Percentiles rank a stretch among this genome's conserved stretches.
These are phyloP conservation scores for Teratosphaeria gauchensis DNA, from an alignment of 2,329 filamentous ascomycete genomes.

Conservation along the genomic window DNA sequence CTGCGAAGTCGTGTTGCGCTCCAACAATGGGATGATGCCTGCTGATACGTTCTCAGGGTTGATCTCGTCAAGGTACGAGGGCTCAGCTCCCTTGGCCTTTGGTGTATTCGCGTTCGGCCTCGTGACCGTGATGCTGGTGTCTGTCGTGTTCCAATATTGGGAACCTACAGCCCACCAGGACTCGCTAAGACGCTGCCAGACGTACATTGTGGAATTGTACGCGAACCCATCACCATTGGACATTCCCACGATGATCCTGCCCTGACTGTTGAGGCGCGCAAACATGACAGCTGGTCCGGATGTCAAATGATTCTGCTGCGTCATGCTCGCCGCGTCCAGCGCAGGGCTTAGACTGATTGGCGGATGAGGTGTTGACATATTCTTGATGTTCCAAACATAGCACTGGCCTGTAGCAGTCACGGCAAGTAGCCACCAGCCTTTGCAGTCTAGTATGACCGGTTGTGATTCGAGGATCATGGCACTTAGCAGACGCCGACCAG, in stretches of 20 bases:
- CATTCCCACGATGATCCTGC: constrained; percentile 77
- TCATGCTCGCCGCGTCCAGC: constrained; percentile 74
- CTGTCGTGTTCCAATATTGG: constrained; percentile 98
- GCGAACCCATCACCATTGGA: constrained; percentile 91
- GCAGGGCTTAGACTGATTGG: constrained; percentile 82
- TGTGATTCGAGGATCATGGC: constrained; percentile 83
- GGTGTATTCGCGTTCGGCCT: constrained; percentile 54
- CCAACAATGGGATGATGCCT: constrained; percentile 84
- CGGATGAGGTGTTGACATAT: constrained; percentile 66
- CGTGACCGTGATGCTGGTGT: constrained; percentile 74
- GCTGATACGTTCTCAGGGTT: constrained; percentile 61
- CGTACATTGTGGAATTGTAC: constrained; percentile 75
- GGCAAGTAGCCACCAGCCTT: constrained; percentile 80
- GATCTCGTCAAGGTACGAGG: constrained; percentile 33
- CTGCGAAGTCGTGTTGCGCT: constrained; percentile 90
- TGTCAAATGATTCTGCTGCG: constrained; percentile 68
- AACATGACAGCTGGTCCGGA: constrained; percentile 78
- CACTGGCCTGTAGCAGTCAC: constrained; percentile 82
- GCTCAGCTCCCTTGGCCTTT: constrained; percentile 7
- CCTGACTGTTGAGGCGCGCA: constrained; percentile 79
- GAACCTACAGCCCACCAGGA: constrained; percentile 97
- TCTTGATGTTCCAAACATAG: constrained; percentile 87
- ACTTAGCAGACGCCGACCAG: constrained; percentile 75
- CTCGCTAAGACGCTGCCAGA: constrained; percentile 93
- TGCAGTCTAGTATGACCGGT: constrained; percentile 84